phyloP scores from a whole-genome alignment of 202 grass and related monocot species.

The Alloteropsis angusta region DNA sequence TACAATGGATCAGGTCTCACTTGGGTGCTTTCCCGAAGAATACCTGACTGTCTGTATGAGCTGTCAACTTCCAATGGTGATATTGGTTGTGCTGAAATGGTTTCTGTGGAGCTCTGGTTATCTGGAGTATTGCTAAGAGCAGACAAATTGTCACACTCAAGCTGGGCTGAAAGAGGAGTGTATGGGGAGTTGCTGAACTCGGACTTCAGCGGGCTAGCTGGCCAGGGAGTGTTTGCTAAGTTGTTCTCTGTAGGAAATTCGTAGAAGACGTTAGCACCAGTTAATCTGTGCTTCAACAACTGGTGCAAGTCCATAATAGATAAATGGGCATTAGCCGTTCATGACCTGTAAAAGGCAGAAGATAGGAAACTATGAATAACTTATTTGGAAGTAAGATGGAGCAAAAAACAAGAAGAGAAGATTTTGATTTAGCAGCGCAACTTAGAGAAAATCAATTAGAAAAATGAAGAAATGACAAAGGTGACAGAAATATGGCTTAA shows the following conservation, averaged over 20 bases:
- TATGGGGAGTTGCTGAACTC: conserved; percentile 54
- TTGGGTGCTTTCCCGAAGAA: conserved; percentile 32
- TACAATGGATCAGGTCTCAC: conserved; percentile 37
- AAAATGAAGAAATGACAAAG: background rate
- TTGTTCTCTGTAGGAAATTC: conserved; percentile 42
- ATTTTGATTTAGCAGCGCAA: conserved; percentile 3
- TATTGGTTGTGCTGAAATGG: conserved; percentile 51
- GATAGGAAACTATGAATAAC: conserved; percentile 21
- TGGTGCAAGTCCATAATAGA: conserved; percentile 87
- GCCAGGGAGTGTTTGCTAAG: conserved; percentile 42
- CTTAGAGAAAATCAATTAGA: conserved; percentile 6
- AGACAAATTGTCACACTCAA: conserved; percentile 56
- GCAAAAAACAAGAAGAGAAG: background rate
- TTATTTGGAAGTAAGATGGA: background rate
- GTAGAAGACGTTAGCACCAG: conserved; percentile 43
- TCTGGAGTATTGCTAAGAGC: conserved; percentile 45
- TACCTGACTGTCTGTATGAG: conserved; percentile 37
- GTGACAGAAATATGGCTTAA: background rate
- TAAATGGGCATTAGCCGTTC: conserved; percentile 48
- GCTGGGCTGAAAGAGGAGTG: conserved; percentile 61
- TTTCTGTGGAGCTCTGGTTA: conserved; percentile 67
- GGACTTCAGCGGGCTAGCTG: conserved; percentile 36
- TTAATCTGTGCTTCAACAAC: conserved; percentile 61
- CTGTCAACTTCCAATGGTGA: conserved; percentile 69
- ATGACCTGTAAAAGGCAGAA: conserved; percentile 44